These are phyloP conservation scores for Leptomonas pyrrhocoris DNA, from an alignment of 208 protist species.

Conservation along the genomic window DNA sequence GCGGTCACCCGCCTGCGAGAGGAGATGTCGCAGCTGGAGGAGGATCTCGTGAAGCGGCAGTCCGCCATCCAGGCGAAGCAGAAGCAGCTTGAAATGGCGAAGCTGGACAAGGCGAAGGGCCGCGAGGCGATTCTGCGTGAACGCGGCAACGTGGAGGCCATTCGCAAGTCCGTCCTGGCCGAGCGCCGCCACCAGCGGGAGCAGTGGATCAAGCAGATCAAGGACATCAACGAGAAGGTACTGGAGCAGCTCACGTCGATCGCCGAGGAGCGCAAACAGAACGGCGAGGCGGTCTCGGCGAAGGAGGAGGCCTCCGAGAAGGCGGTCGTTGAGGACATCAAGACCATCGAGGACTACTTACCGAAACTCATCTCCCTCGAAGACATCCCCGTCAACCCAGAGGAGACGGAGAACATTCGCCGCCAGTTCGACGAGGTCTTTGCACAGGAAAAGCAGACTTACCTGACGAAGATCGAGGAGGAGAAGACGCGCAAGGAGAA, in stretches of 20 bases:
- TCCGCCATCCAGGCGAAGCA: slow-evolving; percentile 76
- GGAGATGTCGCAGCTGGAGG: slow-evolving; percentile 81
- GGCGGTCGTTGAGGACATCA: slow-evolving; percentile 80
- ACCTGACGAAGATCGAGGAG: slow-evolving; percentile 78
- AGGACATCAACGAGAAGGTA: slow-evolving; percentile 88
- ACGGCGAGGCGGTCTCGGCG: slow-evolving; percentile 59
- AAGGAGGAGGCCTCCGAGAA: slow-evolving; percentile 82
- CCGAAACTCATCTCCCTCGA: slow-evolving; percentile 91
- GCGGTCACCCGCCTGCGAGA: slow-evolving; percentile 66
- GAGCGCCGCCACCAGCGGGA: slow-evolving; percentile 81
- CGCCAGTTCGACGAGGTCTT: slow-evolving; percentile 91
- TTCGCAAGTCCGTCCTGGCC: slow-evolving; percentile 69
- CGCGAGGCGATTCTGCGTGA: slow-evolving; percentile 83
- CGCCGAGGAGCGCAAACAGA: slow-evolving; percentile 73
- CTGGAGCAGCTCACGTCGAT: slow-evolving; percentile 74
- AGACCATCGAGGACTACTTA: slow-evolving; percentile 86
- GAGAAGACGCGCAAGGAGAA: slow-evolving; percentile 88
- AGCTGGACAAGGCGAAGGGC: slow-evolving; percentile 84
- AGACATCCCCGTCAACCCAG: slow-evolving; percentile 74
- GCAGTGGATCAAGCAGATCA: slow-evolving; percentile 92
- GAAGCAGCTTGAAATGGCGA: slow-evolving; percentile 88
- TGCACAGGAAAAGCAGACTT: slow-evolving; percentile 78
- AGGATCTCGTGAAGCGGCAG: slow-evolving; percentile 78
- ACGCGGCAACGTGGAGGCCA: slow-evolving; percentile 70
- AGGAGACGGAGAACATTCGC: slow-evolving; percentile 87